Conservation (phyloP, 768 basidiomycete species). For the Lactarius quietus region DNA sequence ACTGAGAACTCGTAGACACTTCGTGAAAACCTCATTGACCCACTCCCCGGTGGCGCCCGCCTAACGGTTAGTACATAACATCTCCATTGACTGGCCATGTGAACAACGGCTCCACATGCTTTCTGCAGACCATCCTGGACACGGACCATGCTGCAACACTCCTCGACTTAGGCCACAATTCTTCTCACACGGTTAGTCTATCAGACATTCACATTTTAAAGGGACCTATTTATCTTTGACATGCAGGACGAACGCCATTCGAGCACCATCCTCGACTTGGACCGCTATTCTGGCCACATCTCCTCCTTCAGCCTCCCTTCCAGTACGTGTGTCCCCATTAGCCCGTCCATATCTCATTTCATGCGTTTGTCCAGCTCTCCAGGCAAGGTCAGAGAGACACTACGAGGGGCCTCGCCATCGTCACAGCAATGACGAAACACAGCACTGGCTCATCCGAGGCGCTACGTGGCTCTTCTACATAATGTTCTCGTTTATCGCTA, state of each 20-base stretch:
- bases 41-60: constrained; percentile 20
- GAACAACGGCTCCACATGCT: no score
- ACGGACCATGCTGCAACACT: constrained; percentile 26
- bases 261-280: background rate
- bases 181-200: no score
- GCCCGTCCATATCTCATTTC: background rate
- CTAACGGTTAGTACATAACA: constrained; percentile 18
- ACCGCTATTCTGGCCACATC: constrained; percentile 22
- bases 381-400: background rate
- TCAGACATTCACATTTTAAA: no score
- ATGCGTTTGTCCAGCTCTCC: background rate
- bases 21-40: constrained; percentile 20
- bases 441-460: background rate
- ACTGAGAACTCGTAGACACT: constrained; percentile 17
- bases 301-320: constrained; percentile 3
- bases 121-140: constrained; percentile 26
- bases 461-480: background rate
- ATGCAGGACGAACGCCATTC: no score
- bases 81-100: no score
- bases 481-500: background rate
- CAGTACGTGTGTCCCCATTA: background rate
- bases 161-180: no score
- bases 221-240: no score
- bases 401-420: background rate
- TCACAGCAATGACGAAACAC: background rate